Evolutionary conservation across 116 monocot genomes (phyloP).

Genomic region (Posidonia oceanica): DNA sequence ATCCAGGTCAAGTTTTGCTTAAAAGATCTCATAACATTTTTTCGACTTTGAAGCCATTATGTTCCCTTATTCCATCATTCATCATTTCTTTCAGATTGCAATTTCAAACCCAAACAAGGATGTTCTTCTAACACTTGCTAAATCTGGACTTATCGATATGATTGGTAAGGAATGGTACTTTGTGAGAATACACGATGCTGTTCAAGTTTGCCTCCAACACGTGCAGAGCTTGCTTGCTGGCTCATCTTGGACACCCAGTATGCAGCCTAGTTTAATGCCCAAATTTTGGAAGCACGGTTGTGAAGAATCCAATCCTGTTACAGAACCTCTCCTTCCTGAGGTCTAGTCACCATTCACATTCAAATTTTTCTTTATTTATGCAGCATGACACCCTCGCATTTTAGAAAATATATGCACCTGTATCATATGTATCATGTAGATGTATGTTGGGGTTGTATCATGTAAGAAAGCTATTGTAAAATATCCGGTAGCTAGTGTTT

Average conservation of each 20-base stretch:
- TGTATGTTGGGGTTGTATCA: not conserved
- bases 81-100: constrained; percentile 36
- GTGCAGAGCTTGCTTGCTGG: constrained; percentile 38
- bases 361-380: not conserved
- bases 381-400: not conserved
- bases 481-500: too few species aligned
- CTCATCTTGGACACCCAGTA: constrained; percentile 10
- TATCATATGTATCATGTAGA: not conserved
- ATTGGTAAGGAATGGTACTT: constrained; percentile 85
- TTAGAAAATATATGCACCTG: not conserved
- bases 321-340: constrained; percentile 37
- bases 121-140: constrained; percentile 57
- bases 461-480: too few species aligned
- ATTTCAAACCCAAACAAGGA: constrained; percentile 83
- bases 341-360: constrained; percentile 9
- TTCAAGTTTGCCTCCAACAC: constrained; percentile 79
- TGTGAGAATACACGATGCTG: constrained; percentile 88
- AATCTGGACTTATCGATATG: constrained; percentile 56
- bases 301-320: constrained; percentile 16
- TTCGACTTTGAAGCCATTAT: too few species aligned
- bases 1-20: constrained; percentile 46
- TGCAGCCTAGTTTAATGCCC: constrained; percentile 9
- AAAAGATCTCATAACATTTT: too few species aligned
- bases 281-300: constrained; percentile 27
- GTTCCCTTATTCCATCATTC: not conserved